Conservation (phyloP, 495 filamentous ascomycete genomes). For the Xylaria intraflava region DNA sequence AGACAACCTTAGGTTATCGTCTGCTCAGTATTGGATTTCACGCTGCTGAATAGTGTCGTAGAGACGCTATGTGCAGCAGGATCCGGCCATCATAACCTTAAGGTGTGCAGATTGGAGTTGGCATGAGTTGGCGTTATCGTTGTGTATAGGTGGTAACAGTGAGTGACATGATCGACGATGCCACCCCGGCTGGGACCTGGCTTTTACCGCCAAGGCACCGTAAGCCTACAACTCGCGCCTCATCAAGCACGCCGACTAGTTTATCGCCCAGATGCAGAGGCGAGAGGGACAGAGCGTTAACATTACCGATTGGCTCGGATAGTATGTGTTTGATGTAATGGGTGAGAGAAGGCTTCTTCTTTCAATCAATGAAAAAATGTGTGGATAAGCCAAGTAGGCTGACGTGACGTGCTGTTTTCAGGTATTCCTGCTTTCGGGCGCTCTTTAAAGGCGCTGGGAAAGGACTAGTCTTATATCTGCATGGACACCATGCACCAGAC, state of each 20-base stretch:
- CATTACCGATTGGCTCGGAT: constrained; percentile 41
- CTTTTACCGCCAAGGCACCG: constrained; percentile 8
- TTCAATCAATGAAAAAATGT: no score
- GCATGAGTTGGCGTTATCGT: no score
- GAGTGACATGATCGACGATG: constrained; percentile 6
- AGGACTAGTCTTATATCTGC: constrained; percentile 3
- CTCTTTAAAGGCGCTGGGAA: constrained; percentile 6
- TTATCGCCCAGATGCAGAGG: constrained; percentile 7
- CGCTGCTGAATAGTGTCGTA: no score
- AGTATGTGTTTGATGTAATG: constrained; percentile 42
- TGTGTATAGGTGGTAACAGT: no score
- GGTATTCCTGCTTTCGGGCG: constrained; percentile 9
- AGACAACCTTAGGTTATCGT: no score
- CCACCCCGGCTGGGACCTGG: constrained; percentile 9
- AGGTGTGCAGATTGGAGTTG: no score
- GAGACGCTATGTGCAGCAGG: no score
- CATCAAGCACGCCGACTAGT: constrained; percentile 9
- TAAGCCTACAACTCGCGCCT: constrained; percentile 8
- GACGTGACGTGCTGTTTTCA: background rate
- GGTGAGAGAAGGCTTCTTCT: constrained; percentile 19
- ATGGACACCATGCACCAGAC: constrained; percentile 11
- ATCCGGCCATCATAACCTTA: no score
- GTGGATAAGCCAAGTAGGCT: no score
- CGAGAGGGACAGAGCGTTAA: constrained; percentile 24
- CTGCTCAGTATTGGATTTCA: no score